Base-by-base conservation (phyloP, 1,139 yeast species). In the Pichia sp. region DNA sequence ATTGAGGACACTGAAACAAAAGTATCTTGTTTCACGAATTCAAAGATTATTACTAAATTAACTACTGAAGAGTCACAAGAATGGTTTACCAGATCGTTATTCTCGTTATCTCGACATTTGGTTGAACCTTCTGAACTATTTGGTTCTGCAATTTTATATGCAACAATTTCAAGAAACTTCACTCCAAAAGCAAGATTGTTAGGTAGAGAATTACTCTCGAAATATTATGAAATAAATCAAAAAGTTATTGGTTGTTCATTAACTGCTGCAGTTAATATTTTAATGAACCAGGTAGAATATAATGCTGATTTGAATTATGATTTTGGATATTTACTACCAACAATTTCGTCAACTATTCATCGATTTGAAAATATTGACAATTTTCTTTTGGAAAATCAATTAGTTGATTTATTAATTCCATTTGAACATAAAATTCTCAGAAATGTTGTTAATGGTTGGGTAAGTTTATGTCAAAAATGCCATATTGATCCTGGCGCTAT, bases 401-500 rank as follows among this genome's bases (percentile, higher is more conserved):
- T 82, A 24, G 60, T 73, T 20, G 66, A 70, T 8, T 53, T 80
- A 23, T 62, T 85, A n/a, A 67, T 84, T 32, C 52, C 57, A 6
- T 70, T 84, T 12, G 87, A 85, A 60, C 79, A 77, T 54, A 56
- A 41, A 65, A 1, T 60, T 54, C 4, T 66, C 74, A 29, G 65
- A 66, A 2, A 60, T 72, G 29, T 51, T 5, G 44, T 51, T 9
- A 77, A 76, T 50, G 82, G 85, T 2, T 92, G 98, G 98, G 85
- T 89, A 39, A 86, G 86, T 0, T 67, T 89, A 44, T 81, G 82
- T 40, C 79, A 84, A 58, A 70, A 78, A 47, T 73, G 84, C 12
- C 66, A 68, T 7, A 61, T 79, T 29, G 95, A 90, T 58, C 85
- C 96, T 4, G 85, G 85, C 22, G 58, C 62, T 4, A 65, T 88